Evolutionary conservation across 2,329 filamentous ascomycete species (phyloP).

Genomic region (Ascochyta rabiei): DNA sequence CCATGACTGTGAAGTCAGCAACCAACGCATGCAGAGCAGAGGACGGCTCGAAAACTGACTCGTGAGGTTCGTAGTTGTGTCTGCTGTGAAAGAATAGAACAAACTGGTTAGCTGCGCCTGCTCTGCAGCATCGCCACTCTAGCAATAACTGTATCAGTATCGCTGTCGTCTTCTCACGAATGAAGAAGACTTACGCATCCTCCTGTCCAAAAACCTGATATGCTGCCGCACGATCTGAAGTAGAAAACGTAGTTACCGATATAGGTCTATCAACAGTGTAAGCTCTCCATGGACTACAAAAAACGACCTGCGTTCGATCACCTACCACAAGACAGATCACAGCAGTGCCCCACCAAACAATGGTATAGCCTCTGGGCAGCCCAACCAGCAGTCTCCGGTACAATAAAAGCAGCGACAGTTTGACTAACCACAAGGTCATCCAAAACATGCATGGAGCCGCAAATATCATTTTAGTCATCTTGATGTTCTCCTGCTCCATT

Average conservation of each 20-base stretch:
- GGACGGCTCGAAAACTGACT: conserved; percentile 22
- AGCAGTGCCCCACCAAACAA: conserved; percentile 45
- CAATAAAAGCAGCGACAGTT: conserved; percentile 47
- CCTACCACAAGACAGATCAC: conserved; percentile 41
- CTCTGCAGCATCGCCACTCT: conserved; percentile 3
- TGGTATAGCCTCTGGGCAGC: conserved; percentile 29
- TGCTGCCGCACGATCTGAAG: conserved; percentile 41
- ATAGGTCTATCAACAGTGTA: conserved; percentile 31
- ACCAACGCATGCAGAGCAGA: no score
- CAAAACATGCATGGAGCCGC: conserved; percentile 47
- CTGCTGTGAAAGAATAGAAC: conserved; percentile 26
- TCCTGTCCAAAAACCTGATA: conserved; percentile 19
- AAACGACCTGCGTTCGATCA: background rate
- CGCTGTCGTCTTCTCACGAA: background rate
- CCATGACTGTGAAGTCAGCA: no score
- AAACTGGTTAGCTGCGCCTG: conserved; percentile 35
- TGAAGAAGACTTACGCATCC: conserved; percentile 22
- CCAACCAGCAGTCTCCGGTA: conserved; percentile 44
- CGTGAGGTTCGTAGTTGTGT: conserved; percentile 41
- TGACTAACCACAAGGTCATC: conserved; percentile 49
- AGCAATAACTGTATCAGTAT: background rate
- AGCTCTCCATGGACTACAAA: no score
- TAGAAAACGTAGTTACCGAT: conserved; percentile 45
- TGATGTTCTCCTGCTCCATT: conserved; percentile 33
- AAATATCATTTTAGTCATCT: conserved; percentile 47